Evolutionary conservation across 1,284 basidiomycete species (phyloP).

Genomic region (Neolentinus lepideus): DNA sequence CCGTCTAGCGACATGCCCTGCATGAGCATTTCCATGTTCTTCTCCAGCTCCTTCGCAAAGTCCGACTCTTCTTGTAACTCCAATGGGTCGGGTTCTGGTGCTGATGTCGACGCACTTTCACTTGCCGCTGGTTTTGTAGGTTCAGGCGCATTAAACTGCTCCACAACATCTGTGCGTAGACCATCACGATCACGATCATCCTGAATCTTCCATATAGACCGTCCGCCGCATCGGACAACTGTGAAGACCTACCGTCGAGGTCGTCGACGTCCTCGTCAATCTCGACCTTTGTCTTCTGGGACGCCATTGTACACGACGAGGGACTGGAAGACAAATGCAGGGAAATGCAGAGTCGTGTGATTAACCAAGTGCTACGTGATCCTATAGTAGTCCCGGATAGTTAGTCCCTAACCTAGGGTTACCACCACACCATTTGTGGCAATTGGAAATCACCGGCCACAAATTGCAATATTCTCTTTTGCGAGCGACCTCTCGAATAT

Average conservation of each 20-base stretch:
- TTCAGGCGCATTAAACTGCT: slow-evolving; percentile 4
- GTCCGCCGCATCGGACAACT: background rate
- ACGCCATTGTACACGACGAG: background rate
- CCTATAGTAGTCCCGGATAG: no score
- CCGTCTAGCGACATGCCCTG: slow-evolving; percentile 43
- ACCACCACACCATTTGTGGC: background rate
- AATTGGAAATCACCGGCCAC: background rate
- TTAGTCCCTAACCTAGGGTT: background rate
- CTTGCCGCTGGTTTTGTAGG: background rate
- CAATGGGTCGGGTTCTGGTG: background rate
- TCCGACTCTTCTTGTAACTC: slow-evolving; percentile 17
- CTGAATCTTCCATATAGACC: background rate
- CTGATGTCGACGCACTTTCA: background rate
- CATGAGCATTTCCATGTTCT: slow-evolving; percentile 85
- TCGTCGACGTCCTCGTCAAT: slow-evolving; percentile 6
- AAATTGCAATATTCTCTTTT: background rate
- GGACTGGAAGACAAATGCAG: no score
- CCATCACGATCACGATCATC: background rate
- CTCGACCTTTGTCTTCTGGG: background rate
- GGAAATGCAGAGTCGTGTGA: no score
- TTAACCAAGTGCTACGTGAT: no score
- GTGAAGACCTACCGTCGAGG: slow-evolving; percentile 1
- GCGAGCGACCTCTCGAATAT: no score
- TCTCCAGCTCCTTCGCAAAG: slow-evolving; percentile 70
- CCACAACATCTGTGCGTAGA: slow-evolving; percentile 3